Conservation (phyloP, 2,329 filamentous ascomycete species). For the Diplodia mutila region DNA sequence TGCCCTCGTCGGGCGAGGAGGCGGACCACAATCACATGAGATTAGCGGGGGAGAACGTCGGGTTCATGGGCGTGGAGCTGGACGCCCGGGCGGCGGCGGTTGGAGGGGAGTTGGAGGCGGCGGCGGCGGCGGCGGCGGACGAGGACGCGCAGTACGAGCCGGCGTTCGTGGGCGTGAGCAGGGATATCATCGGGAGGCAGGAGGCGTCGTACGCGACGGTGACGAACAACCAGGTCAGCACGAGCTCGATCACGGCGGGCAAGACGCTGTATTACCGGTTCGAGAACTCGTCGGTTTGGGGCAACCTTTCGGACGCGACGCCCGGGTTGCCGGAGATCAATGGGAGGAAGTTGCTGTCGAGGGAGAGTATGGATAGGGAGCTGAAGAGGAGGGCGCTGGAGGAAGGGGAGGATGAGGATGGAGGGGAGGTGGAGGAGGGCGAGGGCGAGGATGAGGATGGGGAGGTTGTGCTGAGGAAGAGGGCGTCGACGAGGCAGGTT, state of each 20-base stretch:
- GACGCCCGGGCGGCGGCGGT: conserved; percentile 39
- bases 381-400: conserved; percentile 26
- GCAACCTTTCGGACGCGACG: conserved; percentile 41
- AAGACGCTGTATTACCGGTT: conserved; percentile 68
- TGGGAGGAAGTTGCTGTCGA: conserved; percentile 24
- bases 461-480: conserved; percentile 29
- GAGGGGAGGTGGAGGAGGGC: conserved; percentile 19
- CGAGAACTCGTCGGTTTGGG: conserved; percentile 58
- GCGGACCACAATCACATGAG: conserved; percentile 54
- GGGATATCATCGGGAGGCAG: conserved; percentile 64
- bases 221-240: conserved; percentile 67
- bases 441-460: conserved; percentile 4
- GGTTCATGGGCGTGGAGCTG: conserved; percentile 50
- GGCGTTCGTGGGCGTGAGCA: conserved; percentile 64
- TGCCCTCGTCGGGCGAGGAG: conserved; percentile 45
- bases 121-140: conserved; percentile 10
- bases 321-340: conserved; percentile 39
- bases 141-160: conserved; percentile 58
- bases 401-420: background rate
- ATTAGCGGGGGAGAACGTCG: conserved; percentile 60
- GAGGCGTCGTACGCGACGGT: conserved; percentile 35
- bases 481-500: conserved; percentile 55
- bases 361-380: background rate
- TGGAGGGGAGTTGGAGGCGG: conserved; percentile 44
- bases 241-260: conserved; percentile 65